Base-by-base conservation (phyloP, 2,329 filamentous ascomycete genomes). In the Cytospora paraplurivora region DNA sequence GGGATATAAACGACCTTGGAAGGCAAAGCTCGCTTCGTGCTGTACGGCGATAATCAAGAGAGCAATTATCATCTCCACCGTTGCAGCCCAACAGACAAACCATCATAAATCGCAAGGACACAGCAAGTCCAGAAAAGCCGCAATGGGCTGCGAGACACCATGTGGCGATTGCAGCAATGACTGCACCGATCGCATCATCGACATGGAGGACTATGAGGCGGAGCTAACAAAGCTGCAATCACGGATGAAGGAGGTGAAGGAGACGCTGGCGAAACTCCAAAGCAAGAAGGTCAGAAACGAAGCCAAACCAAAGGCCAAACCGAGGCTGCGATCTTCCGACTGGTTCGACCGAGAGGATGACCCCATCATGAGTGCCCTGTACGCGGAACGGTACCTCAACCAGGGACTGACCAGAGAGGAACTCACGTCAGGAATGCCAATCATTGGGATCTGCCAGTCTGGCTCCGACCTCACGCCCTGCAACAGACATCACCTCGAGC, bases 381-480 rank as follows among this genome's bases (percentile, higher is more conserved):
- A 83, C 68, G 76, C 81, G 62, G 81, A 83, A 68, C 76, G 81
- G 35, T 81, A 79, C 65, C 75, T 82, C 67, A 82, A 82, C 71
- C 81, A 77, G 59, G 81, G 81, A 8, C 70, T 82, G 52, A 82
- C 80, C 1, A 71, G 74, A 34, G 78, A 82, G 63, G 81, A 83
- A 69, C 73, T 83, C 32, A 77, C 77, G 69, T 79, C 78, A 1
- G 78, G 77, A 1, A 81, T 79, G 67, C 81, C 81, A 21, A 79
- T 82, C 66, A 80, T 83, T 66, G 81, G 81, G 50, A 83, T 82
- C 64, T 81, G 80, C 1, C 80, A 83, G 72, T 79, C 80, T 0
- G 81, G 81, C 4, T 82, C 79, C 5, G 81, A 83, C 66, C 69
- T 83, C 38, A 74, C 80, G 0, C 80, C 81, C 0, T 83, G 81